Conservation (phyloP, 2,329 filamentous ascomycete species). For the Trichoderma sp. region DNA sequence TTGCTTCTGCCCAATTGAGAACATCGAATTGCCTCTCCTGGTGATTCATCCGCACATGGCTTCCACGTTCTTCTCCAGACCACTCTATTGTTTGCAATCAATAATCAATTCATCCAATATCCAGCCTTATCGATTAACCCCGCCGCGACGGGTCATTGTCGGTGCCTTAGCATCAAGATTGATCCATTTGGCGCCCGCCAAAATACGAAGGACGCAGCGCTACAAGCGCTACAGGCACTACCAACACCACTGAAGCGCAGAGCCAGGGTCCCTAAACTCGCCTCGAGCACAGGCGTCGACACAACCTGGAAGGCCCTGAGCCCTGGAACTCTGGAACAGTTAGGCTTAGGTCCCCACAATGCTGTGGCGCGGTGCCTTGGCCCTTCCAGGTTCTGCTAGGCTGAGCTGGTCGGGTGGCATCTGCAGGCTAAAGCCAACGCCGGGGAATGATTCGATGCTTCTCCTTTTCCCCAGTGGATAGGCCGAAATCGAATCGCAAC, state of each 20-base stretch:
- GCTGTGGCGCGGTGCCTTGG: slow-evolving; percentile 13
- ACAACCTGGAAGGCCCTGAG: not conserved
- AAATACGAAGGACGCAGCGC: not conserved
- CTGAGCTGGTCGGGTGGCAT: slow-evolving; percentile 2
- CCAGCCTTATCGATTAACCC: slow-evolving; percentile 16
- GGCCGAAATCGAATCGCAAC: slow-evolving; percentile 12
- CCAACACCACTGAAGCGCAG: slow-evolving; percentile 4
- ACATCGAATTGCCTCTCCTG: not conserved
- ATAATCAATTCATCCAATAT: too few relatives aligned
- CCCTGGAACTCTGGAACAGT: slow-evolving; percentile 3
- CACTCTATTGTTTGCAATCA: not conserved
- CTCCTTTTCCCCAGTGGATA: slow-evolving; percentile 15
- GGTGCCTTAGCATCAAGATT: not conserved
- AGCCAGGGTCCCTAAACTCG: not conserved
- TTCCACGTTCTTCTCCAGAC: not conserved
- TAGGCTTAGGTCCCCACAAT: not conserved
- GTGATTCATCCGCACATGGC: slow-evolving; percentile 11
- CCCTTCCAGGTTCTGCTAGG: not conserved
- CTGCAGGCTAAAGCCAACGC: slow-evolving; percentile 9
- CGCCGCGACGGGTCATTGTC: not conserved
- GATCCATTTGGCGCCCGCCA: not conserved
- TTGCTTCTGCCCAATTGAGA: not conserved
- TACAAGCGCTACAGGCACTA: not conserved
- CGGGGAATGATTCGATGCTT: slow-evolving; percentile 18
- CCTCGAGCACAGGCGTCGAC: slow-evolving; percentile 1